These are phyloP conservation scores for Cercospora janseana DNA, from an alignment of 2,329 filamentous ascomycete species.

Conservation along the genomic window DNA sequence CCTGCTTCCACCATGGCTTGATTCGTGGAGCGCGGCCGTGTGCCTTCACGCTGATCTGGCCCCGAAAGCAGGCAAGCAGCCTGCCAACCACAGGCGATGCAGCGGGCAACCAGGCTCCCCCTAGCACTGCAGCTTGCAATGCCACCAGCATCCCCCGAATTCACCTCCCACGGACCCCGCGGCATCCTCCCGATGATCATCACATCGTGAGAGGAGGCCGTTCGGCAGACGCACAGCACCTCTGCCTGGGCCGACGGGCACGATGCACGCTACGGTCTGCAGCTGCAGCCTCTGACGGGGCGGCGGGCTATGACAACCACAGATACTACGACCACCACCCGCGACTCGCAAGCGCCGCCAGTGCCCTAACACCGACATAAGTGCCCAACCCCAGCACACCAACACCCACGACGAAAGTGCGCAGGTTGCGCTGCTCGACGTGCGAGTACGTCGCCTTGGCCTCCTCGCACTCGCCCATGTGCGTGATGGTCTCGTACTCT, in stretches of 20 bases:
- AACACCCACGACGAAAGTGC: slow-evolving; percentile 44
- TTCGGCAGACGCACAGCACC: no score
- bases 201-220: no score
- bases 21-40: background rate
- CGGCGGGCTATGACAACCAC: slow-evolving; percentile 4
- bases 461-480: slow-evolving; percentile 46
- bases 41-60: slow-evolving; percentile 3
- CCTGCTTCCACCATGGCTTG: slow-evolving; percentile 8
- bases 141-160: no score
- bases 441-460: slow-evolving; percentile 40
- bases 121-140: no score
- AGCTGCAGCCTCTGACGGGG: slow-evolving; percentile 8
- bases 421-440: slow-evolving; percentile 51
- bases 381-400: slow-evolving; percentile 26
- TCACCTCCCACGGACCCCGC: no score
- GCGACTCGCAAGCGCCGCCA: slow-evolving; percentile 24
- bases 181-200: no score
- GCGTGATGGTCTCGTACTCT: slow-evolving; percentile 50
- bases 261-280: slow-evolving; percentile 1
- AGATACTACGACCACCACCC: slow-evolving; percentile 18
- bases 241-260: background rate
- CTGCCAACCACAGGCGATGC: no score
- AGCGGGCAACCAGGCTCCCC: no score
- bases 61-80: no score
- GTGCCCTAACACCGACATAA: slow-evolving; percentile 27